Conservation (phyloP, 1,284 basidiomycete genomes). For the Trametes hirsuta region DNA sequence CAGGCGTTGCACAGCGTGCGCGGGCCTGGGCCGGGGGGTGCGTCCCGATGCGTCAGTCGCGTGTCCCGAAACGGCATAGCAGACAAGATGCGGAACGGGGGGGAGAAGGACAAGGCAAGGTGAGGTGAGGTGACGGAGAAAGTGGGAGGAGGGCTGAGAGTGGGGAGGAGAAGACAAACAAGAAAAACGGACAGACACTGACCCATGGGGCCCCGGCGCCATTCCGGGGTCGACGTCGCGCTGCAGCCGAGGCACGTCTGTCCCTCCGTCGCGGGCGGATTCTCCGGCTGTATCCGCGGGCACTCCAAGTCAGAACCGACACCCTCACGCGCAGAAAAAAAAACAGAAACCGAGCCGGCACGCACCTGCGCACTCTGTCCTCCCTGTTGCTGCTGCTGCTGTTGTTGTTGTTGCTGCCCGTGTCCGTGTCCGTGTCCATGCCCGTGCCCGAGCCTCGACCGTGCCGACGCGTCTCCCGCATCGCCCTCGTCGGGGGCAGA, state of each 20-base stretch:
- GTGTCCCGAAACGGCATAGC: constrained; percentile 42
- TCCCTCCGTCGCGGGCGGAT: constrained; percentile 52
- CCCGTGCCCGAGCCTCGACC: background rate
- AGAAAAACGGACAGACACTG: constrained; percentile 36
- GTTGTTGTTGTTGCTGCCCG: no score
- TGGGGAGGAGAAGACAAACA: background rate
- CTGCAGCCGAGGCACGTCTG: constrained; percentile 78
- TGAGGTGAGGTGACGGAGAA: no score
- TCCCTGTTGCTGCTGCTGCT: background rate
- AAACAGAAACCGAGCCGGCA: background rate
- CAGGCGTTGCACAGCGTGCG: constrained; percentile 78
- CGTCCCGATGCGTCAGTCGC: constrained; percentile 62
- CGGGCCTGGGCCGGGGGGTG: constrained; percentile 51
- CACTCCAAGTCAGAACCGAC: background rate
- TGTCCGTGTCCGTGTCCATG: no score
- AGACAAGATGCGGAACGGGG: background rate
- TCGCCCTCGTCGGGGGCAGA: constrained; percentile 15
- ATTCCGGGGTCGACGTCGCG: constrained; percentile 85
- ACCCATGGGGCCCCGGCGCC: constrained; percentile 81
- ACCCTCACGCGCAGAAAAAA: background rate
- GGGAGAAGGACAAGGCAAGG: background rate
- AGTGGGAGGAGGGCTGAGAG: no score
- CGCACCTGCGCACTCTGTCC: background rate
- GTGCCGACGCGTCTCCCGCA: no score
- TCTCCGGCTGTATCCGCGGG: constrained; percentile 34